Conservation (phyloP, 257 asterid genomes). For the Primulina eburnea region DNA sequence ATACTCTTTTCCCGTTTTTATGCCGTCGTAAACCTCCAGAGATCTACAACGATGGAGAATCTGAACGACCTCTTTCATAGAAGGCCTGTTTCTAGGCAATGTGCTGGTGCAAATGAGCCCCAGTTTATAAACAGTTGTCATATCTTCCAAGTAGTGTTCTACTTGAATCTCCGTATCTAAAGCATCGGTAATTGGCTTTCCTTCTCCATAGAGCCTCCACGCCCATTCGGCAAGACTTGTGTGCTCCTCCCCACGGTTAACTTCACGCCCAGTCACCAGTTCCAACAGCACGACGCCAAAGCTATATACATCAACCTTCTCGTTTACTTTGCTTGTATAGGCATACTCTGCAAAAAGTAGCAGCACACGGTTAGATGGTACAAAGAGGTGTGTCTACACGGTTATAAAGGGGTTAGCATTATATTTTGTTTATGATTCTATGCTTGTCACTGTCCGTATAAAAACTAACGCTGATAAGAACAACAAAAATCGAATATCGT, state of each 20-base stretch:
- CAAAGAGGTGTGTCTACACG: not conserved
- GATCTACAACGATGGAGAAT: slow-evolving; percentile 43
- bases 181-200: slow-evolving; percentile 34
- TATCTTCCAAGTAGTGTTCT: slow-evolving; percentile 47
- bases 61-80: slow-evolving; percentile 70
- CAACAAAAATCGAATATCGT: not conserved
- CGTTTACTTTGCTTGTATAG: slow-evolving; percentile 41
- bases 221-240: slow-evolving; percentile 87
- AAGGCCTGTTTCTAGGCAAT: slow-evolving; percentile 60
- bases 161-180: slow-evolving; percentile 52
- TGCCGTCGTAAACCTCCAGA: slow-evolving; percentile 26
- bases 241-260: slow-evolving; percentile 60
- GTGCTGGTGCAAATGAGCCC: slow-evolving; percentile 72
- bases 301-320: slow-evolving; percentile 43
- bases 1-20: slow-evolving; percentile 34
- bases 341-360: slow-evolving; percentile 63
- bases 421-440: too few relatives aligned
- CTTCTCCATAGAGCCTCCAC: slow-evolving; percentile 63
- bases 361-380: not conserved
- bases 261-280: slow-evolving; percentile 49
- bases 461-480: not conserved
- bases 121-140: slow-evolving; percentile 51
- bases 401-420: too few relatives aligned
- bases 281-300: slow-evolving; percentile 46
- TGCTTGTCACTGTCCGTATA: too few relatives aligned